Base-by-base conservation (phyloP, 2,329 filamentous ascomycete species). In the Ceratocystiopsis sp. region DNA sequence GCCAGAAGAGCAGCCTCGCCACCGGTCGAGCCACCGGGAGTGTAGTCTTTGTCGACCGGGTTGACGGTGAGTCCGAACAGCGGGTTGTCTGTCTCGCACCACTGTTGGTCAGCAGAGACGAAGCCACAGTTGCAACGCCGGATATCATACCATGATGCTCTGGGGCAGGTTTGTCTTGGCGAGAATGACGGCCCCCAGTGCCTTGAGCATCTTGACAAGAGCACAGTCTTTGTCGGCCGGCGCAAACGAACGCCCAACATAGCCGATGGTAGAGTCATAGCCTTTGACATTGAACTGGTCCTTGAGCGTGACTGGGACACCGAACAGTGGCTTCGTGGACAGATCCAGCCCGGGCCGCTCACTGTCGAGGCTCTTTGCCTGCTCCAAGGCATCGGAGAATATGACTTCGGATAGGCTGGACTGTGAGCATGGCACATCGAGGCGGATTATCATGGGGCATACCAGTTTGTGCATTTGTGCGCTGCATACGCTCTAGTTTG, bases 321-420 rank as follows among this genome's bases (percentile, higher is more conserved):
- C 61, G 44, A 61, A 58, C 3, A 63, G 51, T 5, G 61, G 59
- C 0, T 58, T 58, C 6, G 59, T 29, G 4, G 56, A 48, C n/a
- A 29, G 25, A 29, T 29, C 25, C 25, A 29, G 25, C 2, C 7
- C 25, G 10, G 25, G 25, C 10, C 25, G 6, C 16, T 56, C 52
- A 6, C 44, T 38, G 48, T 63, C 61, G 10, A 62, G 54, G 18
- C 51, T 52, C 18, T 46, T 40, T 2, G 61, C 59, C 0, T 54
- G 52, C 17, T 45, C 33, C 14, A 63, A 47, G 14, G 60, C 58
- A 37, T 52, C 47, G 19, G 52, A 49, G 1, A 60, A 59, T 7
- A 63, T 51, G 9, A 64, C 49, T 50, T 65, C 62, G 0, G 66
- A 68, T 15, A 68, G 52, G 46, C 66, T 48, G 34, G 15, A 17